Conservation (phyloP, 2,329 filamentous ascomycete species). For the Westerdykella sp. region DNA sequence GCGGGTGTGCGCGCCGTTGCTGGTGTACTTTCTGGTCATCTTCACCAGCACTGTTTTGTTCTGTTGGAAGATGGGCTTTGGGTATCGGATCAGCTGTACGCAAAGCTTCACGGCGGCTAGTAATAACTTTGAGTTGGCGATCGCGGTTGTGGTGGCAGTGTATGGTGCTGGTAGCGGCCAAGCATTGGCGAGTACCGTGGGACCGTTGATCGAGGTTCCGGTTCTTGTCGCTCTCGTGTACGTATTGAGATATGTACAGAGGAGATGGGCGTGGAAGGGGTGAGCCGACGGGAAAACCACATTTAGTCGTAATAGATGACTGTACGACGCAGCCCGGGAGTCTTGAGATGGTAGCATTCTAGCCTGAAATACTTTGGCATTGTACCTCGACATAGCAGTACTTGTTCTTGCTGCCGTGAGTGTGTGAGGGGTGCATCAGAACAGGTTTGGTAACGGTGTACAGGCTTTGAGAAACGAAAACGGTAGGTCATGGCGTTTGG, state of each 20-base stretch:
- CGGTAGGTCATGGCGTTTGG: too few species aligned
- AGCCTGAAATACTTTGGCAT: too few species aligned
- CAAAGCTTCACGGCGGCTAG: slow-evolving; percentile 87
- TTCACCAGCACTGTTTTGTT: slow-evolving; percentile 64
- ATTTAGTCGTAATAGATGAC: too few species aligned
- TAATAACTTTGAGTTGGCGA: slow-evolving; percentile 90
- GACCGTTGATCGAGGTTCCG: slow-evolving; percentile 80
- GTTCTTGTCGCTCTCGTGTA: slow-evolving; percentile 74
- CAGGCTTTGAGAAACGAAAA: too few species aligned
- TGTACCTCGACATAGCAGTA: too few species aligned
- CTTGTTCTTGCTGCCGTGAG: too few species aligned
- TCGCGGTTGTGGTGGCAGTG: slow-evolving; percentile 77
- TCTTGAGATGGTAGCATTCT: too few species aligned
- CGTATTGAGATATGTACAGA: slow-evolving; percentile 56
- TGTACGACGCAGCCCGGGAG: too few species aligned
- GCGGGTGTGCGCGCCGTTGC: slow-evolving; percentile 70
- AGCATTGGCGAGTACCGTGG: slow-evolving; percentile 75
- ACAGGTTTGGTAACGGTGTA: too few species aligned
- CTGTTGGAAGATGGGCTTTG: slow-evolving; percentile 62
- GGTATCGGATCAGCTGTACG: slow-evolving; percentile 63
- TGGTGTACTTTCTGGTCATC: slow-evolving; percentile 73
- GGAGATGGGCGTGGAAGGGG: slow-evolving; percentile 48
- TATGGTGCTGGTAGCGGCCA: slow-evolving; percentile 74
- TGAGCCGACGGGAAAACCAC: not conserved
- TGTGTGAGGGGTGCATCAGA: too few species aligned